Base-by-base conservation (phyloP, 2,329 filamentous ascomycete species). In the Colletotrichum echinochloae region DNA sequence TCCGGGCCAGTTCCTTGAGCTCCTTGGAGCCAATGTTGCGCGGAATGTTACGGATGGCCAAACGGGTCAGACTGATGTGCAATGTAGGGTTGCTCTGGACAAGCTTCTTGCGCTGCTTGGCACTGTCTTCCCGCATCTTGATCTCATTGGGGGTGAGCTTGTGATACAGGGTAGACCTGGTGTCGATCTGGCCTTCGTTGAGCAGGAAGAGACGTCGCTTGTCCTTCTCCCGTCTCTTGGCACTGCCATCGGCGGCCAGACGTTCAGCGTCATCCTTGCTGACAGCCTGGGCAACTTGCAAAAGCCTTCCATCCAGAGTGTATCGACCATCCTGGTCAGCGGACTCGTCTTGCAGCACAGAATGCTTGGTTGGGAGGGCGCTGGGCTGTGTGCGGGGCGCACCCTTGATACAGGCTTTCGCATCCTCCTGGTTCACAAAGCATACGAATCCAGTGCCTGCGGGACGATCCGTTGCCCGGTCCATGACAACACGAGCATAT, bases 361-460 rank as follows among this genome's bases (percentile, higher is more conserved):
- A 98, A 73, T 92, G 91, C 76, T 93, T 92, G 33, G 65, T 72
- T 18, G 60, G 63, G 72, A 88, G 82, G 20, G 84, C 81, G n/a
- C 84, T 78, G 12, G 81, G 74, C 70, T 85, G 82, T 37, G 84
- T 80, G 33, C 87, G 89, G 0, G 96, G 96, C 1, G 94, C 93
- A 18, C 85, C 87, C 73, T 90, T 91, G 72, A 98, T 84, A 78
- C 96, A 98, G 26, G 85, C 80, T 77, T 91, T 90, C 74, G 91
- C 93, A 77, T 97, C 94, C 26, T 92, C 89, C 46, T 86, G 83
- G 60, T 92, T 91, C 81, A 91, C 91, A 82, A 99, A 99, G 82
- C 94, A 97, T 37, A 98, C 95, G 77, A 99, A 99, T 5, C 92
- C 96, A 39, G 95, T 98, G 33, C 96, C 96, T 57, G 93, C 94